Evolutionary conservation across 768 basidiomycete species (phyloP).

Genomic region (Collybiopsis confluens): DNA sequence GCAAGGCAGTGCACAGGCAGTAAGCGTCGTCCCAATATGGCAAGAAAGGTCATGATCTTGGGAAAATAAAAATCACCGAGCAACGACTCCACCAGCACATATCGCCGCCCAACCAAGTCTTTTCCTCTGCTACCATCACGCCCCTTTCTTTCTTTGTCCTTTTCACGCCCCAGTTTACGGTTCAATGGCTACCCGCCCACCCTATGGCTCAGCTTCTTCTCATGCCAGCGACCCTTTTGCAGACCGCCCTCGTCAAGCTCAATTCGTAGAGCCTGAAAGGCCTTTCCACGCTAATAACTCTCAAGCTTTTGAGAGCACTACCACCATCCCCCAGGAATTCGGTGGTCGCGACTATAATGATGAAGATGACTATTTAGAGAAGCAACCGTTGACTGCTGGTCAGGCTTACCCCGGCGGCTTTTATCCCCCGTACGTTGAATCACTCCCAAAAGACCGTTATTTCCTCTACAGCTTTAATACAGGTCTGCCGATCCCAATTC

Average conservation of each 20-base stretch:
- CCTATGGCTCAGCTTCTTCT: constrained; percentile 30
- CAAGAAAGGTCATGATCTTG: too few relatives aligned
- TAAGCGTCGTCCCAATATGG: constrained; percentile 6
- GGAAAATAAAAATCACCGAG: too few relatives aligned
- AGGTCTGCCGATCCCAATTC: constrained; percentile 51
- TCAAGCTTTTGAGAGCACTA: constrained; percentile 54
- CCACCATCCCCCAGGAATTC: constrained; percentile 52
- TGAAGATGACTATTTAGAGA: constrained; percentile 74
- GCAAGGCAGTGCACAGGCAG: background rate
- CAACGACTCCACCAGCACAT: too few relatives aligned
- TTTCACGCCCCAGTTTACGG: constrained; percentile 6
- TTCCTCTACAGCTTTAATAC: constrained; percentile 13
- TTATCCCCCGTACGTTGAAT: constrained; percentile 68
- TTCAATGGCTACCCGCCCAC: constrained; percentile 35
- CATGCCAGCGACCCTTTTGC: constrained; percentile 56
- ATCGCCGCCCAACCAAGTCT: background rate
- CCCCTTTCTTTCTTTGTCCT: background rate
- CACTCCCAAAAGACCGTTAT: background rate
- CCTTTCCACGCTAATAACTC: constrained; percentile 33
- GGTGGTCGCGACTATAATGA: constrained; percentile 39
- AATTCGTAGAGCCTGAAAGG: constrained; percentile 53
- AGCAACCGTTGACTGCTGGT: constrained; percentile 65
- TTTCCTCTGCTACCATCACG: background rate
- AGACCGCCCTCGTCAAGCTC: constrained; percentile 58
- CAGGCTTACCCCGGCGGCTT: constrained; percentile 56